A percentile compares a stretch with the other conserved stretches of the same genome.
phyloP scores from a whole-genome alignment of 2,329 filamentous ascomycete genomes.

The Cytospora paraplurivora region DNA sequence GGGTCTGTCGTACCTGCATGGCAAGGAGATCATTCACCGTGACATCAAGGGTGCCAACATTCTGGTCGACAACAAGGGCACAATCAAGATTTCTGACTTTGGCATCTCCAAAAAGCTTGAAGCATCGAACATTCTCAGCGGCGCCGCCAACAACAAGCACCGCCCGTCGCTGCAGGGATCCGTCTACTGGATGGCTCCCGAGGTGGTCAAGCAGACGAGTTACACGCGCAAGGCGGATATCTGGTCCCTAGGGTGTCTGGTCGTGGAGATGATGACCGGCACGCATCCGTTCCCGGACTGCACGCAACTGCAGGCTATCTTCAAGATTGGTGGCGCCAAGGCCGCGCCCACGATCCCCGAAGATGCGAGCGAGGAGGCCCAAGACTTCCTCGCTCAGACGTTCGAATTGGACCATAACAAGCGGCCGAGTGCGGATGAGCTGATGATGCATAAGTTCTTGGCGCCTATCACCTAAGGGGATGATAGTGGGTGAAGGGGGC shows the following conservation, averaged over 20 bases:
- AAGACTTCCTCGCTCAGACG: constrained; percentile 80
- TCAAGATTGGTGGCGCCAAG: constrained; percentile 91
- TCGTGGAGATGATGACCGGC: constrained; percentile 99
- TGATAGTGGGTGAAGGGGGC: background rate
- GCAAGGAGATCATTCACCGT: constrained; percentile 93
- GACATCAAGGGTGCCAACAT: constrained; percentile 99
- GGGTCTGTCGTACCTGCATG: constrained; percentile 90
- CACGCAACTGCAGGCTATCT: constrained; percentile 96
- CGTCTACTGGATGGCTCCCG: constrained; percentile 99
- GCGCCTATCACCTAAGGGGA: constrained; percentile 62
- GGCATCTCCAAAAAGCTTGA: constrained; percentile 98
- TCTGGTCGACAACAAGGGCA: constrained; percentile 97
- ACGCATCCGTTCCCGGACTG: constrained; percentile 95
- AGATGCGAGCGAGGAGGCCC: constrained; percentile 79
- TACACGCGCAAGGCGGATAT: constrained; percentile 99
- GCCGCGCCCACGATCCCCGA: constrained; percentile 88
- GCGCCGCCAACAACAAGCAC: constrained; percentile 67
- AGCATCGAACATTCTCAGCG: constrained; percentile 78
- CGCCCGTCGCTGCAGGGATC: constrained; percentile 87
- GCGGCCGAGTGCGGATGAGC: constrained; percentile 86
- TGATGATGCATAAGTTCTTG: constrained; percentile 82
- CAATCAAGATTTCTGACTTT: constrained; percentile 99
- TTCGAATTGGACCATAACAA: constrained; percentile 96
- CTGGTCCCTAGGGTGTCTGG: constrained; percentile 94
- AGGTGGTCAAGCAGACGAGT: constrained; percentile 96